These are phyloP conservation scores for Candida palmyrensis DNA, from an alignment of 805 yeast genomes.

Conservation along the genomic window DNA sequence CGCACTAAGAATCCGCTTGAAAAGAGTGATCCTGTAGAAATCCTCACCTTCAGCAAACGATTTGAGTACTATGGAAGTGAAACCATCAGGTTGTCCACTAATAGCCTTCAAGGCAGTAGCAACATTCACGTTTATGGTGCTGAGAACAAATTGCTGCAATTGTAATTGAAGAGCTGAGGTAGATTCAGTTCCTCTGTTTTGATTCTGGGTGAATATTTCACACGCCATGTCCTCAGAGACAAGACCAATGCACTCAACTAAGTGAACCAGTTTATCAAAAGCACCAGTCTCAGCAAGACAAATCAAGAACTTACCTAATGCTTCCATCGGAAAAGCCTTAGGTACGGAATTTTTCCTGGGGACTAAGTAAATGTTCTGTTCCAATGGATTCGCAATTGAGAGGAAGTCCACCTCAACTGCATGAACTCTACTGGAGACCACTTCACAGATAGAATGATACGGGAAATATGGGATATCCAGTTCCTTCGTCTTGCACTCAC, in stretches of 20 bases:
- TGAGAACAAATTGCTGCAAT: conserved; percentile 1
- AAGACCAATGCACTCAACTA: background rate
- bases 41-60: no score
- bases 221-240: conserved; percentile 3
- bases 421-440: conserved; percentile 9
- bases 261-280: no score
- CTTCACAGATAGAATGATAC: conserved; percentile 19
- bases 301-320: conserved; percentile 1
- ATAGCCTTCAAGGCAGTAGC: no score
- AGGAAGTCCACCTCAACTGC: conserved; percentile 19
- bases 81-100: no score
- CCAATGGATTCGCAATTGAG: conserved; percentile 45
- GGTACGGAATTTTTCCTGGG: no score
- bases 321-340: no score
- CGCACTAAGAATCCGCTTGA: conserved; percentile 23
- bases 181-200: background rate
- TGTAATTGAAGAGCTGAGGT: background rate
- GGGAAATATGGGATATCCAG: conserved; percentile 9
- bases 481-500: background rate
- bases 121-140: no score
- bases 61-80: no score
- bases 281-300: background rate
- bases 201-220: no score
- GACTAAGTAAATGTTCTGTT: conserved; percentile 32
- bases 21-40: no score